A percentile compares a stretch with the other conserved stretches of the same genome.
Evolutionary conservation across 176 grass and related monocot species (phyloP).

Genomic region (Dendrocalamus sinicus): DNA sequence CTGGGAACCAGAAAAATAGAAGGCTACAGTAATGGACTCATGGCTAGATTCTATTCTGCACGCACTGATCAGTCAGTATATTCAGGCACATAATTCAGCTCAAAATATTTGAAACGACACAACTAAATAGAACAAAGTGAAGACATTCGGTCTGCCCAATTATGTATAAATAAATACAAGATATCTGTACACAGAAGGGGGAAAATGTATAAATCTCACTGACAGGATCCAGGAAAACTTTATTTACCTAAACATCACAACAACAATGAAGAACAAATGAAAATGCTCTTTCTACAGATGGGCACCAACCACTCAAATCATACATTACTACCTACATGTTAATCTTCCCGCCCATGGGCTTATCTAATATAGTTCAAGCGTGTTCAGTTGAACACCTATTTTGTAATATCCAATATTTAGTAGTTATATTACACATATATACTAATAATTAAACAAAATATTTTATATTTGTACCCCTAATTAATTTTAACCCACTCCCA

Average conservation of each 20-base stretch:
- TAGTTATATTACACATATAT: too few species aligned
- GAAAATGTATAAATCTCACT: neutral
- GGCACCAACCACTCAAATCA: neutral
- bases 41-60: neutral
- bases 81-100: neutral
- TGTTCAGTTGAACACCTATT: too few species aligned
- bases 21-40: neutral
- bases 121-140: neutral
- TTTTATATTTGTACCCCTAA: too few species aligned
- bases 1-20: too few species aligned
- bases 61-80: neutral
- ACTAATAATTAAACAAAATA: too few species aligned
- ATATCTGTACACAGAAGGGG: neutral
- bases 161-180: slow-evolving; percentile 22
- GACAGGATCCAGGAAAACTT: neutral
- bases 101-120: neutral
- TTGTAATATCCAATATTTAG: too few species aligned
- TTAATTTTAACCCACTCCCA: too few species aligned
- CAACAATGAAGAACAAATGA: slow-evolving; percentile 1
- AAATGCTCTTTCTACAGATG: slow-evolving; percentile 27
- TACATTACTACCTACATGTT: slow-evolving; percentile 24
- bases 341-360: neutral
- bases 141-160: neutral
- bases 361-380: too few species aligned
- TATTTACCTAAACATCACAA: neutral